Evolutionary conservation across 805 yeast species (phyloP).

Genomic region (Cyberlindnera americana): DNA sequence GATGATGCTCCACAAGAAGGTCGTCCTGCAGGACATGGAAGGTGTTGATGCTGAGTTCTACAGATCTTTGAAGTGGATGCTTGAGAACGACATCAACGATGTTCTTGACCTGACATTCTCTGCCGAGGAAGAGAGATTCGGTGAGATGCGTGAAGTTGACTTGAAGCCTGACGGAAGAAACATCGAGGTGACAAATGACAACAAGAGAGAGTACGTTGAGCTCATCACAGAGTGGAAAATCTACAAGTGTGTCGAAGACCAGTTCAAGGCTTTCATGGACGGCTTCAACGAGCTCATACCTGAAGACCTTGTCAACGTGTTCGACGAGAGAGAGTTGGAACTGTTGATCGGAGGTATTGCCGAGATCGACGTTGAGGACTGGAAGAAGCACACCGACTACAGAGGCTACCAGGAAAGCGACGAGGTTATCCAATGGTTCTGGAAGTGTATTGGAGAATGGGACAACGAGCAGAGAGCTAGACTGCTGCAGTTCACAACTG

Average conservation of each 20-base stretch:
- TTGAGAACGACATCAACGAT: conserved; percentile 90
- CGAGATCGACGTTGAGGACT: conserved; percentile 96
- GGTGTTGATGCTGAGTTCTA: conserved; percentile 98
- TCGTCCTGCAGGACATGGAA: conserved; percentile 94
- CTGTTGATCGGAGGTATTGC: conserved; percentile 96
- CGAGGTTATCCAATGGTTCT: conserved; percentile 98
- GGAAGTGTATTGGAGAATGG: conserved; percentile 92
- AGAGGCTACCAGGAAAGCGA: conserved; percentile 96
- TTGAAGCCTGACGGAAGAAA: conserved; percentile 85
- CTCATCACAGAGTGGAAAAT: conserved; percentile 95
- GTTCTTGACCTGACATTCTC: conserved; percentile 85
- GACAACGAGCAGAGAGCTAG: conserved; percentile 96
- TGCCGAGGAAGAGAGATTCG: conserved; percentile 90
- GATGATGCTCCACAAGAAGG: conserved; percentile 95
- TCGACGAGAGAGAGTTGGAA: conserved; percentile 97
- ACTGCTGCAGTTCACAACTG: conserved; percentile 94
- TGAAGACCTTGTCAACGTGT: conserved; percentile 92
- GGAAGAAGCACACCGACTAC: conserved; percentile 99
- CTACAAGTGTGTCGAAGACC: conserved; percentile 88
- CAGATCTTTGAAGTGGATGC: conserved; percentile 91
- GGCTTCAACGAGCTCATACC: conserved; percentile 98
- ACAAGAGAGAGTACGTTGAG: conserved; percentile 93
- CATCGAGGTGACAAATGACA: conserved; percentile 90
- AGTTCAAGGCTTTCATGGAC: conserved; percentile 92
- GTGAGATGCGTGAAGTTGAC: conserved; percentile 85